These are phyloP conservation scores for Scleromitrula shiraiana DNA, from an alignment of 2,329 filamentous ascomycete species.

Conservation along the genomic window DNA sequence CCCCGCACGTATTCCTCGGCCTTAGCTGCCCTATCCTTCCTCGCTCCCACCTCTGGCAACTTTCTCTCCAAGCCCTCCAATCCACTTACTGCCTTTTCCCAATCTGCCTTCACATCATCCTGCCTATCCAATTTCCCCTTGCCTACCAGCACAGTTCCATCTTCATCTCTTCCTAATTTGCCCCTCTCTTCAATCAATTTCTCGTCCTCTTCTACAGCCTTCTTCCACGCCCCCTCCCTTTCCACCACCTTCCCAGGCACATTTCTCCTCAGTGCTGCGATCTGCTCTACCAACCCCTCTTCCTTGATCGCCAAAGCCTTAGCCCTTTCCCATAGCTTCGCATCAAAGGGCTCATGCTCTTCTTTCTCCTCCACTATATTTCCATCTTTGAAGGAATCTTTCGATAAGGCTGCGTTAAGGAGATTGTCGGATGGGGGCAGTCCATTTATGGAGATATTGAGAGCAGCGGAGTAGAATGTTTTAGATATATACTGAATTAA, in stretches of 20 bases:
- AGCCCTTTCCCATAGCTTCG: constrained; percentile 48
- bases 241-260: constrained; percentile 17
- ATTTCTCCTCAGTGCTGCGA: constrained; percentile 37
- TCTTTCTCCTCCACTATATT: constrained; percentile 26
- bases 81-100: constrained; percentile 40
- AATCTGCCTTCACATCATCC: constrained; percentile 39
- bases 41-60: constrained; percentile 54
- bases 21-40: constrained; percentile 55
- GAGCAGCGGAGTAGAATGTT: constrained; percentile 50
- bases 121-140: constrained; percentile 37
- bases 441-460: constrained; percentile 57
- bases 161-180: constrained; percentile 8
- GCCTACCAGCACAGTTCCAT: constrained; percentile 1
- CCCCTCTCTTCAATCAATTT: constrained; percentile 10
- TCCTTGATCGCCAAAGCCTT: constrained; percentile 54
- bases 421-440: constrained; percentile 34
- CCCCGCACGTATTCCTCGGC: constrained; percentile 34
- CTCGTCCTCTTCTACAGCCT: constrained; percentile 12
- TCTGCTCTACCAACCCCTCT: constrained; percentile 55
- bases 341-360: constrained; percentile 53
- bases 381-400: constrained; percentile 9
- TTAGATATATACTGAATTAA: constrained; percentile 48
- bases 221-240: constrained; percentile 16
- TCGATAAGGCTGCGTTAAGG: constrained; percentile 28
- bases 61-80: constrained; percentile 48